Percentiles rank a stretch among this genome's conserved stretches.
phyloP scores from a whole-genome alignment of 768 basidiomycete genomes.

The Boletales sp. region DNA sequence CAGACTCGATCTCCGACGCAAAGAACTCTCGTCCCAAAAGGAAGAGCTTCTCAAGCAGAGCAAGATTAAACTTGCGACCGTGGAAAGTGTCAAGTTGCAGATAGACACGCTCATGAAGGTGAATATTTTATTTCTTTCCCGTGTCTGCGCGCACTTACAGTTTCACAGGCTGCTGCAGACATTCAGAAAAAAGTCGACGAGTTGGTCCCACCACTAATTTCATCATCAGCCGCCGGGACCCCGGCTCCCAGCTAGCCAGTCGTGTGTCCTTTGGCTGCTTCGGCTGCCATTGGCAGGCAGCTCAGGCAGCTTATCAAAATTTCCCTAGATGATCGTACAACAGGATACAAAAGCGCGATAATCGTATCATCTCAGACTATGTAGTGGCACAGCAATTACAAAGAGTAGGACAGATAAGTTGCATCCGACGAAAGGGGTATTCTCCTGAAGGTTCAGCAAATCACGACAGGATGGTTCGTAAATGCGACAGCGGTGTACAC shows the following conservation, averaged over 20 bases:
- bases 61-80: slow-evolving; percentile 63
- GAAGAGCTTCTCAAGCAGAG: slow-evolving; percentile 80
- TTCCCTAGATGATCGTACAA: slow-evolving; percentile 33
- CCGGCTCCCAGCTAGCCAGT: slow-evolving; percentile 20
- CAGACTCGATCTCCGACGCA: slow-evolving; percentile 70
- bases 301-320: slow-evolving; percentile 14
- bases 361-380: slow-evolving; percentile 16
- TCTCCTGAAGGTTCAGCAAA: slow-evolving; percentile 16
- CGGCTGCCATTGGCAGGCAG: slow-evolving; percentile 9
- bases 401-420: slow-evolving; percentile 13
- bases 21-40: slow-evolving; percentile 65
- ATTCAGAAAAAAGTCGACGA: slow-evolving; percentile 76
- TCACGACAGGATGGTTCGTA: slow-evolving; percentile 12
- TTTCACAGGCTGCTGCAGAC: slow-evolving; percentile 59
- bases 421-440: slow-evolving; percentile 26
- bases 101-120: slow-evolving; percentile 79
- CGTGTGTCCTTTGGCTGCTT: background rate
- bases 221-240: slow-evolving; percentile 26
- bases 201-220: slow-evolving; percentile 46
- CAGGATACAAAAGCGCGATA: slow-evolving; percentile 15
- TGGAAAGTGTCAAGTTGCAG: slow-evolving; percentile 77
- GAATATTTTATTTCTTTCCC: slow-evolving; percentile 1
- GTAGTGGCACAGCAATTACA: slow-evolving; percentile 19
- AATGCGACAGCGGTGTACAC: slow-evolving; percentile 15
- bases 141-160: slow-evolving; percentile 9